These are phyloP conservation scores for Lonicera japonica DNA, from an alignment of 129 eudicot genomes.

Conservation along the genomic window DNA sequence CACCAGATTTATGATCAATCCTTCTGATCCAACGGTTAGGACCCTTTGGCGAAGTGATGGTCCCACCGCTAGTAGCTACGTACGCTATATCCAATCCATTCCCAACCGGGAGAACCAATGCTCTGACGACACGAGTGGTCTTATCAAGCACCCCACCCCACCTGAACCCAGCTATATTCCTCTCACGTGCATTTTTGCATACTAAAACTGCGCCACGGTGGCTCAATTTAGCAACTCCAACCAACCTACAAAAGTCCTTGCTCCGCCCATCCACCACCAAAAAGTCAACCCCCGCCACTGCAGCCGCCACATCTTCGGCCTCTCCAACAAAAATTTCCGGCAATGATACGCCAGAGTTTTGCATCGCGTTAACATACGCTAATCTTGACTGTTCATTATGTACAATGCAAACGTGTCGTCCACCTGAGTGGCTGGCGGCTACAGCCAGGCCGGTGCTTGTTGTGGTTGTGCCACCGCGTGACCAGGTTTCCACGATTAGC, in stretches of 20 bases:
- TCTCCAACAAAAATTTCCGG: slow-evolving; percentile 51
- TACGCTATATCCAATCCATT: slow-evolving; percentile 40
- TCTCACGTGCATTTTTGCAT: slow-evolving; percentile 17
- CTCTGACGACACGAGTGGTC: slow-evolving; percentile 20
- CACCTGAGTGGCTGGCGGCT: slow-evolving; percentile 37
- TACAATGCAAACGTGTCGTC: slow-evolving; percentile 43
- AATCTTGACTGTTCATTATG: slow-evolving; percentile 25
- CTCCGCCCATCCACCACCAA: slow-evolving; percentile 47
- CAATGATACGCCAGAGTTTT: slow-evolving; percentile 1
- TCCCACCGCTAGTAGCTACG: slow-evolving; percentile 15
- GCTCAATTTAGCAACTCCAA: slow-evolving; percentile 26
- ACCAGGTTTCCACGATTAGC: slow-evolving; percentile 43
- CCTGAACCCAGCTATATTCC: slow-evolving; percentile 18
- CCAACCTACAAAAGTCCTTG: slow-evolving; percentile 23
- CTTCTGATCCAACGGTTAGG: slow-evolving; percentile 38
- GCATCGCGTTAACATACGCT: slow-evolving; percentile 25
- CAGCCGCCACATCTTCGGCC: slow-evolving; percentile 31
- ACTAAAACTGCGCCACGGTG: slow-evolving; percentile 46
- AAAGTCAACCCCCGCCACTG: slow-evolving; percentile 31
- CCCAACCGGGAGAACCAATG: slow-evolving; percentile 28
- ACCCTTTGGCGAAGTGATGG: not conserved
- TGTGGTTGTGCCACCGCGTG: slow-evolving; percentile 20
- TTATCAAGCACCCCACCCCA: slow-evolving; percentile 24
- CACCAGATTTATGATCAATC: slow-evolving; percentile 41
- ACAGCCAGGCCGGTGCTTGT: slow-evolving; percentile 38